Percentiles rank a stretch among this genome's conserved stretches.
These are phyloP conservation scores for Mucor lusitanicus DNA, from an alignment of 371 early-diverging fungal species.

Conservation along the genomic window DNA sequence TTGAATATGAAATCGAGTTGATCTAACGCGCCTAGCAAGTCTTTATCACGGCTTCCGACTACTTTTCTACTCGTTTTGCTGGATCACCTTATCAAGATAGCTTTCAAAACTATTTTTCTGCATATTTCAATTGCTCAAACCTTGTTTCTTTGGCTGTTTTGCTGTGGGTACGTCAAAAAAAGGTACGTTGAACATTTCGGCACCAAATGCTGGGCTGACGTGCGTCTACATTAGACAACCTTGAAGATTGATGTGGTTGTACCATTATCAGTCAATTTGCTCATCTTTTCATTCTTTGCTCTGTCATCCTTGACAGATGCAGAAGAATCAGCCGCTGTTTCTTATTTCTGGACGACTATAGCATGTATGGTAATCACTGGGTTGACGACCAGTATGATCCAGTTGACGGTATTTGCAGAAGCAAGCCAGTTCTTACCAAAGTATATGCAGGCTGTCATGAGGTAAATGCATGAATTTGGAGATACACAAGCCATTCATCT, in stretches of 20 bases:
- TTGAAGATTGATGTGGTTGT: constrained; percentile 18
- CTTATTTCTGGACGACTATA: constrained; percentile 62
- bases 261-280: constrained; percentile 26
- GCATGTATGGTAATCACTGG: constrained; percentile 58
- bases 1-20: neutral
- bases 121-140: constrained; percentile 60
- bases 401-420: constrained; percentile 70
- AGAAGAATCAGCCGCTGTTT: constrained; percentile 3
- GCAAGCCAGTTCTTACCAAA: constrained; percentile 66
- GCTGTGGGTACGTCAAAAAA: constrained; percentile 56
- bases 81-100: constrained; percentile 56
- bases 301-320: constrained; percentile 16
- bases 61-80: constrained; percentile 61
- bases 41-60: constrained; percentile 75
- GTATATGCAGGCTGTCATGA: constrained; percentile 77
- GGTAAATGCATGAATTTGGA: constrained; percentile 31
- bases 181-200: constrained; percentile 26
- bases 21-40: constrained; percentile 32
- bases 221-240: neutral
- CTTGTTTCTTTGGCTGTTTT: constrained; percentile 55
- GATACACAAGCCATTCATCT: neutral
- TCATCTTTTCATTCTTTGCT: constrained; percentile 30
- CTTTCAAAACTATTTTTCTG: constrained; percentile 79
- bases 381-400: constrained; percentile 61
- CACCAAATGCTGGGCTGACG: too few species aligned